phyloP scores from a whole-genome alignment of 2,329 filamentous ascomycete species.

The Neospermospora avenae region DNA sequence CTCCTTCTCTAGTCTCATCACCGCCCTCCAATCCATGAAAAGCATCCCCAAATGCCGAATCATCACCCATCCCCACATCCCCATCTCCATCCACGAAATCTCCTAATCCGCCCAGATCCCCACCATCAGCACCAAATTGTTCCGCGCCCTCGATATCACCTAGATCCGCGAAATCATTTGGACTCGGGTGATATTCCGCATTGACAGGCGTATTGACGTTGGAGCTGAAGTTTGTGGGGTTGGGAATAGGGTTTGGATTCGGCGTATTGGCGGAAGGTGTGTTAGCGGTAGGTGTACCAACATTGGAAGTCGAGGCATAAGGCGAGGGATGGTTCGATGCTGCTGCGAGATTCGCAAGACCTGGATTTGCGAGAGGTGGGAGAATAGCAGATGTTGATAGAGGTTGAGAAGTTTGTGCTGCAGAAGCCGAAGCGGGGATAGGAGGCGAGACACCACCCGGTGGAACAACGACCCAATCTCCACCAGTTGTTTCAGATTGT shows the following conservation, averaged over 20 bases:
- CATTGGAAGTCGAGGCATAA: neutral
- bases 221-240: neutral
- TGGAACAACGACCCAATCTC: slow-evolving; percentile 74
- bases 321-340: neutral
- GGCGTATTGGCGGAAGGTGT: slow-evolving; percentile 13
- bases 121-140: slow-evolving; percentile 58
- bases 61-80: slow-evolving; percentile 64
- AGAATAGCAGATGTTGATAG: neutral
- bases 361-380: neutral
- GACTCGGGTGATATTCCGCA: slow-evolving; percentile 37
- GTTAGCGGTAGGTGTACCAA: slow-evolving; percentile 4
- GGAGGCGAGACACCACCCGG: slow-evolving; percentile 51
- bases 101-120: slow-evolving; percentile 39
- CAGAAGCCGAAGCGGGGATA: neutral
- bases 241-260: slow-evolving; percentile 4
- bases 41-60: slow-evolving; percentile 80
- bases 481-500: slow-evolving; percentile 43
- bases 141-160: slow-evolving; percentile 68
- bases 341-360: neutral
- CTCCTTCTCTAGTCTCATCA: slow-evolving; percentile 22
- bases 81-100: slow-evolving; percentile 46
- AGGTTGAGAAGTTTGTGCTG: slow-evolving; percentile 22
- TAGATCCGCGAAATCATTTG: slow-evolving; percentile 61
- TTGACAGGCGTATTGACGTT: slow-evolving; percentile 24
- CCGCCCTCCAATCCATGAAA: slow-evolving; percentile 59